phyloP scores from a whole-genome alignment of 1,284 basidiomycete species.

The Exobasidium cylindrosporum region DNA sequence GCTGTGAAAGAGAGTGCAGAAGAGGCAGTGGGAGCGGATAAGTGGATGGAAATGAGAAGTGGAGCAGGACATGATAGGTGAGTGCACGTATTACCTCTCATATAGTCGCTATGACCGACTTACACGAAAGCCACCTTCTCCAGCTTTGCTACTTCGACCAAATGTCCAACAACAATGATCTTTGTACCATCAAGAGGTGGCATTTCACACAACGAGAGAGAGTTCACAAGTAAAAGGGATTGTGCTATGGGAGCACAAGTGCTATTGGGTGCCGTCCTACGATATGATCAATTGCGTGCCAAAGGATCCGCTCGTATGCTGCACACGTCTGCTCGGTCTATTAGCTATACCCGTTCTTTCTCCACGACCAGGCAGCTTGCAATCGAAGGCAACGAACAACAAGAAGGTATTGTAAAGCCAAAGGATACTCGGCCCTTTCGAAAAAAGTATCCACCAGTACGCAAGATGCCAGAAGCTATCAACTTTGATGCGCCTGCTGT shows the following conservation, averaged over 20 bases:
- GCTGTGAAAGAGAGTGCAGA: background rate
- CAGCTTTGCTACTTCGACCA: conserved; percentile 9
- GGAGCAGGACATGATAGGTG: conserved; percentile 10
- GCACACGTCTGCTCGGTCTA: too few species aligned
- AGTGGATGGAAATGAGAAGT: conserved; percentile 16
- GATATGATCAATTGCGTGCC: background rate
- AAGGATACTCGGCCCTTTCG: conserved; percentile 25
- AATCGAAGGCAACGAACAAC: background rate
- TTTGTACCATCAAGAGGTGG: conserved; percentile 46
- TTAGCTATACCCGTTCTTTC: too few species aligned
- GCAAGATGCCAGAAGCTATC: conserved; percentile 35
- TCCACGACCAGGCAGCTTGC: background rate
- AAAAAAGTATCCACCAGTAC: conserved; percentile 44
- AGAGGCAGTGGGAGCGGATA: conserved; percentile 11
- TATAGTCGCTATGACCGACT: too few species aligned
- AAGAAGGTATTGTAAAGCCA: background rate
- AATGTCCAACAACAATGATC: conserved; percentile 43
- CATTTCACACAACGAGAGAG: conserved; percentile 40
- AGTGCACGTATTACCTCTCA: too few species aligned
- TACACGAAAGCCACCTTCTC: too few species aligned
- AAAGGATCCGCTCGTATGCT: too few species aligned
- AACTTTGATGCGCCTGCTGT: conserved; percentile 52
- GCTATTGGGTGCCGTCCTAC: background rate
- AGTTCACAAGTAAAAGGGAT: conserved; percentile 37
- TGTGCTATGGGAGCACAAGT: conserved; percentile 10